Base-by-base conservation (phyloP, 2,329 filamentous ascomycete genomes). In the Aspergillus viridinutans region DNA sequence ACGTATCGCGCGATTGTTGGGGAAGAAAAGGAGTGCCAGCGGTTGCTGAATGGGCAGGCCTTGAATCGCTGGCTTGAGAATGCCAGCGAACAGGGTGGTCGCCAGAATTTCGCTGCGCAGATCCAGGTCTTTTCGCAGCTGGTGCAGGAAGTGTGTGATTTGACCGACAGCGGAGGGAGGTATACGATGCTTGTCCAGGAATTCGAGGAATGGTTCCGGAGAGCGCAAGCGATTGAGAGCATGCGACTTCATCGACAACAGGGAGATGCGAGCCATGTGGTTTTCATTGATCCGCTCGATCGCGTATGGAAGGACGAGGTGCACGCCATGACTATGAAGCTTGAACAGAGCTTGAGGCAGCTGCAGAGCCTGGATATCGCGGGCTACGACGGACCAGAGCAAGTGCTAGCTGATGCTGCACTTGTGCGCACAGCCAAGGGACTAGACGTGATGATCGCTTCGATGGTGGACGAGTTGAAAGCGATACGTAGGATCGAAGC, bases 121-220 rank as follows among this genome's bases (percentile, higher is more conserved):
- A 68, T 76, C 23, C 73, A 74, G 53, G 64, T 66, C 21, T 62
- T 77, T 21, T 77, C 75, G 3, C 71, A 70, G 25, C 58, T 75
- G n/a, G 58, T 74, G 6, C 73, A 76, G 59, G 73, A 76, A 20
- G 61, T 76, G 9, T 68, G 69, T 4, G 67, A 72, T 50, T 57
- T 77, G n/a, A 64, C 63, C 2, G 63, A 67, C 17, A 58, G 59
- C 6, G 58, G 61, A 28, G 69, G 71, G 3, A 64, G 66, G 40
- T 76, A 76, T 61, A 64, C 62, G 20, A 50, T 58, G 40, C 65
- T 61, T 20, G 61, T 75, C 4, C 55, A 62, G 23, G 58, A 58
- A 5, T 77, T 77, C 58, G 73, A 76, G 53, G 54, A 65, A 29
- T 77, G 75, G 75, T 66, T 75, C 29, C 52, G 66, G 5, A 62